phyloP scores from a whole-genome alignment of 2,329 filamentous ascomycete species.

The Phialocephala sp. region DNA sequence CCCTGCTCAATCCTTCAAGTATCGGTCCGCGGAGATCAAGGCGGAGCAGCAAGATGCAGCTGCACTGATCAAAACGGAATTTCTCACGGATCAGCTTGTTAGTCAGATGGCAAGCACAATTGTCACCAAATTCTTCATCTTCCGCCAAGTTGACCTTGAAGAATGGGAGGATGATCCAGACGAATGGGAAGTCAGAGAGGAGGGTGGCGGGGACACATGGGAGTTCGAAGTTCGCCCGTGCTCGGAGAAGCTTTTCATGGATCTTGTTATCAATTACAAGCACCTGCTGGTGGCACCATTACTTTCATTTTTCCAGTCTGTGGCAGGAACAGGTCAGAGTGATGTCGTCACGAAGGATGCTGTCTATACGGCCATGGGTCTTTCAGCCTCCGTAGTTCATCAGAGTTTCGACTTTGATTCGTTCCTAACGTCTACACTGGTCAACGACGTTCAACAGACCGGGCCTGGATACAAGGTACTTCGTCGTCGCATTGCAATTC shows the following conservation, averaged over 20 bases:
- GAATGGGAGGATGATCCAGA: conserved; percentile 95
- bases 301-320: conserved; percentile 80
- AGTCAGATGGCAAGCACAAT: conserved; percentile 82
- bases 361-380: conserved; percentile 89
- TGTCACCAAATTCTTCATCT: conserved; percentile 87
- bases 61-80: conserved; percentile 69
- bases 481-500: conserved; percentile 83
- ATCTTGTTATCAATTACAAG: conserved; percentile 89
- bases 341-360: conserved; percentile 90
- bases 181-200: conserved; percentile 92
- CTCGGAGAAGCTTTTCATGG: conserved; percentile 91
- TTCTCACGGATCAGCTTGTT: conserved; percentile 80
- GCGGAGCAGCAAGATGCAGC: conserved; percentile 76
- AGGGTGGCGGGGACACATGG: conserved; percentile 82
- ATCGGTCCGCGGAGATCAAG: conserved; percentile 74
- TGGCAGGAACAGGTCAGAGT: conserved; percentile 64
- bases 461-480: conserved; percentile 76
- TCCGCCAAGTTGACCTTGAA: conserved; percentile 82
- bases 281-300: conserved; percentile 78
- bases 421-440: conserved; percentile 76
- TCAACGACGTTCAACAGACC: conserved; percentile 74
- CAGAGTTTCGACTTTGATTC: conserved; percentile 81
- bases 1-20: conserved; percentile 82
- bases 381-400: conserved; percentile 79
- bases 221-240: conserved; percentile 93